These are phyloP conservation scores for Apiospora malaysiana DNA, from an alignment of 2,329 filamentous ascomycete genomes.

Conservation along the genomic window DNA sequence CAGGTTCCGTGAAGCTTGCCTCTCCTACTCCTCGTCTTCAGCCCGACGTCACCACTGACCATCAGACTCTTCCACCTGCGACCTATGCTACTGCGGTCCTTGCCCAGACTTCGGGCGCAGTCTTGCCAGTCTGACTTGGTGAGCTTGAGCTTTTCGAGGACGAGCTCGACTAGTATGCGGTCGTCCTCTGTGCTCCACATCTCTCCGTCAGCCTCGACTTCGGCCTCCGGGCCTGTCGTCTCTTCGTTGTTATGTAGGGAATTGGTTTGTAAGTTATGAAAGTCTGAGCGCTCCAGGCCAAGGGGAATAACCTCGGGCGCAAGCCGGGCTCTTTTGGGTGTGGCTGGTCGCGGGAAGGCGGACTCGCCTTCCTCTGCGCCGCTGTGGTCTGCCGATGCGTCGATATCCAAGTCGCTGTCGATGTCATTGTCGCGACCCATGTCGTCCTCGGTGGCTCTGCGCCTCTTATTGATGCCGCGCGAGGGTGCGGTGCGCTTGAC, in stretches of 20 bases:
- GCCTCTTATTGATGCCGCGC: conserved; percentile 59
- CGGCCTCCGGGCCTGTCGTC: conserved; percentile 45
- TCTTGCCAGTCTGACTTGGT: conserved; percentile 71
- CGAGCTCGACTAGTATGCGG: conserved; percentile 68
- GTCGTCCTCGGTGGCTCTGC: conserved; percentile 54
- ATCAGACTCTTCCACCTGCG: conserved; percentile 69
- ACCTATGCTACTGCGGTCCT: conserved; percentile 62
- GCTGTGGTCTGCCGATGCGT: conserved; percentile 29
- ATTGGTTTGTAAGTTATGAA: conserved; percentile 54
- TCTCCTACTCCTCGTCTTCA: conserved; percentile 57
- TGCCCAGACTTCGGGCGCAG: conserved; percentile 67
- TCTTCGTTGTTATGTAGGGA: conserved; percentile 35
- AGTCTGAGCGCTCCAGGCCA: conserved; percentile 64
- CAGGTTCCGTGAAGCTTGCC: conserved; percentile 61
- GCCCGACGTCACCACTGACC: conserved; percentile 62
- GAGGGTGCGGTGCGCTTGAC: conserved; percentile 54
- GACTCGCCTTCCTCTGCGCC: conserved; percentile 28
- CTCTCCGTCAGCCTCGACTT: conserved; percentile 51
- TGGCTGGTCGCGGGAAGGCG: conserved; percentile 35
- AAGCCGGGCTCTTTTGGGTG: conserved; percentile 65
- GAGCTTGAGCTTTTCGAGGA: conserved; percentile 70
- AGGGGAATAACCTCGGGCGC: conserved; percentile 66
- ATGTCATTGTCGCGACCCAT: conserved; percentile 47
- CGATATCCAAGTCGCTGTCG: conserved; percentile 42
- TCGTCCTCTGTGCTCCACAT: conserved; percentile 69